These are phyloP conservation scores for Verruconis gallopava DNA, from an alignment of 2,329 filamentous ascomycete species.

Conservation along the genomic window DNA sequence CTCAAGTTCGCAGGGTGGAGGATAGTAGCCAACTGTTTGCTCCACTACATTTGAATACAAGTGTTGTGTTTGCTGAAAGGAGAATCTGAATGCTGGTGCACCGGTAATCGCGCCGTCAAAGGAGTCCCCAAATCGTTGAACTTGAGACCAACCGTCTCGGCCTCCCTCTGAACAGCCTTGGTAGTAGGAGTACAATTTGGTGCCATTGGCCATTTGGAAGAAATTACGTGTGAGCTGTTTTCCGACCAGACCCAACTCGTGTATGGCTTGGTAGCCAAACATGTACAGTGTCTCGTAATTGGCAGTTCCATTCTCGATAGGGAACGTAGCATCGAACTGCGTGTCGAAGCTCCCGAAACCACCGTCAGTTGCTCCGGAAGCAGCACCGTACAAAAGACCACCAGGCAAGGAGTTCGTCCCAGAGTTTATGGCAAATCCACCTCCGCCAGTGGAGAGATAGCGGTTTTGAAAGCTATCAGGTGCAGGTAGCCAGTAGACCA, in stretches of 20 bases:
- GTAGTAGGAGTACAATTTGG: slow-evolving; percentile 35
- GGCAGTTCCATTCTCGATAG: slow-evolving; percentile 34
- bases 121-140: slow-evolving; percentile 38
- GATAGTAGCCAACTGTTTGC: slow-evolving; percentile 28
- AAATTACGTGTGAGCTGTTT: slow-evolving; percentile 31
- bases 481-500: background rate
- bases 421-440: background rate
- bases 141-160: slow-evolving; percentile 35
- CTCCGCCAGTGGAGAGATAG: background rate
- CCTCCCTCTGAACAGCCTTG: slow-evolving; percentile 43
- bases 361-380: slow-evolving; percentile 36
- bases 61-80: slow-evolving; percentile 34
- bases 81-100: slow-evolving; percentile 35
- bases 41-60: slow-evolving; percentile 29
- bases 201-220: slow-evolving; percentile 19
- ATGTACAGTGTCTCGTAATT: slow-evolving; percentile 39
- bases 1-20: slow-evolving; percentile 32
- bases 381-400: slow-evolving; percentile 35
- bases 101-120: slow-evolving; percentile 35
- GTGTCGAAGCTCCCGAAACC: slow-evolving; percentile 37
- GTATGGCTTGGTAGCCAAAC: slow-evolving; percentile 39
- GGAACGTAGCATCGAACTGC: slow-evolving; percentile 22
- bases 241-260: slow-evolving; percentile 38
- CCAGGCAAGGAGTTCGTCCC: slow-evolving; percentile 22
- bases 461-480: background rate